These are phyloP conservation scores for Pichia sp. DNA, from an alignment of 1,139 yeast genomes.

Conservation along the genomic window DNA sequence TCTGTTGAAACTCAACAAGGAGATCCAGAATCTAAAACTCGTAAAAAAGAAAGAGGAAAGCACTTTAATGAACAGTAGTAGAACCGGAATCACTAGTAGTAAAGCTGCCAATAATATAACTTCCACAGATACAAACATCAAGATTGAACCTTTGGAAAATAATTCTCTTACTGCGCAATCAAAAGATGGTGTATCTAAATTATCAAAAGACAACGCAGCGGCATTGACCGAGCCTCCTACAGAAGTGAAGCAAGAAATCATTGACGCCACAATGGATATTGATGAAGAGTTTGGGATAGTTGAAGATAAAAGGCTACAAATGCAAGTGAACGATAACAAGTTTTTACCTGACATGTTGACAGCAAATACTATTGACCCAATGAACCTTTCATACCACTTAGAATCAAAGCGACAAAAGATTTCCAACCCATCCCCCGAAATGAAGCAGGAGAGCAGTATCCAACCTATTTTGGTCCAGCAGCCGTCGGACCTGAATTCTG, in stretches of 20 bases:
- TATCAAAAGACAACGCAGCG: not conserved
- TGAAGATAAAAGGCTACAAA: not conserved
- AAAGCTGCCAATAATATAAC: not conserved
- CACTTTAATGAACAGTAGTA: not conserved
- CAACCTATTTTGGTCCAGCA: not conserved
- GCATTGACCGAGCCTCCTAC: not conserved
- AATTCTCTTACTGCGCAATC: too few species aligned
- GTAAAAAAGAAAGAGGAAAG: conserved; percentile 18
- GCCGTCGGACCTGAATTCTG: not conserved
- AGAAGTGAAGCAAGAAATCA: conserved; percentile 4
- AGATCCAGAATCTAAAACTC: conserved; percentile 32
- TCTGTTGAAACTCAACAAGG: conserved; percentile 34
- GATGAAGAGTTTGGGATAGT: not conserved
- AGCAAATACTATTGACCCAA: conserved; percentile 34
- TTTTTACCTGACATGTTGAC: not conserved
- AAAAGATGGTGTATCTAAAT: not conserved
- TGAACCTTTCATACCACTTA: conserved; percentile 29
- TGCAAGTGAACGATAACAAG: not conserved
- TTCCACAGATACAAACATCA: not conserved
- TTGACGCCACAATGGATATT: not conserved
- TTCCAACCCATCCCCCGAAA: conserved; percentile 5
- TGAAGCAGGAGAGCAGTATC: not conserved
- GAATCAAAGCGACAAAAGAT: conserved; percentile 29
- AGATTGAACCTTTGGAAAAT: not conserved
- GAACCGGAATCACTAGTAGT: not conserved